Conservation (phyloP, 345 rosid species). For the Trapa bicornis region DNA sequence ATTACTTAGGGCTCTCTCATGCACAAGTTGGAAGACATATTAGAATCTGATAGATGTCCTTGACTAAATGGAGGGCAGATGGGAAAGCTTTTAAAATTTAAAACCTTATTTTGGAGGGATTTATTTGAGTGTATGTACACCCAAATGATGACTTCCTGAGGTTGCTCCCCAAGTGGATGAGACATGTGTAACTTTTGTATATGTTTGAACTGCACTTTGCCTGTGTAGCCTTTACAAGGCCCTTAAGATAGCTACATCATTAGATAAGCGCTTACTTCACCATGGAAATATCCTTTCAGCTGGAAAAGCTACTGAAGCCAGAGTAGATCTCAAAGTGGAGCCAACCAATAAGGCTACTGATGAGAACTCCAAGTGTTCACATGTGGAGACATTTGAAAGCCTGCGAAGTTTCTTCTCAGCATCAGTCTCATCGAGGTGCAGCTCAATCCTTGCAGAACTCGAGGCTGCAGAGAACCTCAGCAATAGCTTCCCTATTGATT, state of each 20-base stretch:
- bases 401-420: constrained; percentile 21
- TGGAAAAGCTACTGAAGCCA: constrained; percentile 3
- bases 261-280: constrained; percentile 20
- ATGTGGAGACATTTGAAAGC: constrained; percentile 20
- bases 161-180: no score
- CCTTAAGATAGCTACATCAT: neutral
- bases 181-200: neutral
- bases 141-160: neutral
- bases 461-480: constrained; percentile 38
- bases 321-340: constrained; percentile 9
- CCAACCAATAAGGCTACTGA: constrained; percentile 8
- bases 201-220: neutral
- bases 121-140: neutral
- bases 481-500: constrained; percentile 33
- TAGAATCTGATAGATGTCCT: neutral
- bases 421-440: constrained; percentile 15
- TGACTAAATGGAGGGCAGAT: neutral
- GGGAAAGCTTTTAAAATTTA: neutral
- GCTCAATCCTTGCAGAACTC: constrained; percentile 23
- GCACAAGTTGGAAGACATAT: neutral
- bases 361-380: constrained; percentile 6
- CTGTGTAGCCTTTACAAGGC: neutral
- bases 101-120: neutral
- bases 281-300: neutral
- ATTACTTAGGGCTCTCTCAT: neutral